Base-by-base conservation (phyloP, 2,329 filamentous ascomycete genomes). In the Trichoderma oligosporum region DNA sequence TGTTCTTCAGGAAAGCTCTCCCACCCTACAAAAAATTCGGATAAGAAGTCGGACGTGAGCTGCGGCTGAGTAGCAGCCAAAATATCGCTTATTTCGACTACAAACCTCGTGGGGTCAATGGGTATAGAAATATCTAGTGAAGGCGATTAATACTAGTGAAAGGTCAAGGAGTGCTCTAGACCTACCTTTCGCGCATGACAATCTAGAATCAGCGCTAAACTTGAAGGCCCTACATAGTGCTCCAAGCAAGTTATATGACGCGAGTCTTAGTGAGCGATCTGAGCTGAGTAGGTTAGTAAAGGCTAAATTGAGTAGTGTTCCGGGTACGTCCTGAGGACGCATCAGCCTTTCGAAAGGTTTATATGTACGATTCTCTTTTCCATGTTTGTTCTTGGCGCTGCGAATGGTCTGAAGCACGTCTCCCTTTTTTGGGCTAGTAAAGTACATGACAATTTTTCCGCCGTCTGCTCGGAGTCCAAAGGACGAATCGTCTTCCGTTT, bases 21-120 rank as follows among this genome's bases (percentile, higher is more conserved):
- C 85, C 85, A 88, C 16, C 85, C 83, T 22, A 87, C 83, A 58
- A 88, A 88, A 66, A 88, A 88, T 64, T 88, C 85, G n/a, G 85
- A 87, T 36, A 88, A 66, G 64, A 88, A 88, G 64, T 88, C 85
- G 7, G 79, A 80, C 0, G 85, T 88, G 7, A 88, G 75, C 63
- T 87, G 84, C 20, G 85, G 83, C 64, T 88, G 85, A 18, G 83
- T 79, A 27, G 74, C 70, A 7, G 85, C 84, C 14, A 88, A 73
- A 60, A 83, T 80, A 64, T 79, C 80, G 72, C 85, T 88, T 45
- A 88, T 84, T 45, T 80, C 79, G 63, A 88, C 74, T 39, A 88
- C 83, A 66, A 88, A 87, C 22, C 78, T 76, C 3, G 82, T 82
- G 2, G 85, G 80, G 60, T 87, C 83, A 36, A 82, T 68, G 0